Percentiles rank a stretch among this genome's conserved stretches.
Evolutionary conservation across 352 stramenopile genomes (phyloP).

Genomic region (Phytophthora lateralis): DNA sequence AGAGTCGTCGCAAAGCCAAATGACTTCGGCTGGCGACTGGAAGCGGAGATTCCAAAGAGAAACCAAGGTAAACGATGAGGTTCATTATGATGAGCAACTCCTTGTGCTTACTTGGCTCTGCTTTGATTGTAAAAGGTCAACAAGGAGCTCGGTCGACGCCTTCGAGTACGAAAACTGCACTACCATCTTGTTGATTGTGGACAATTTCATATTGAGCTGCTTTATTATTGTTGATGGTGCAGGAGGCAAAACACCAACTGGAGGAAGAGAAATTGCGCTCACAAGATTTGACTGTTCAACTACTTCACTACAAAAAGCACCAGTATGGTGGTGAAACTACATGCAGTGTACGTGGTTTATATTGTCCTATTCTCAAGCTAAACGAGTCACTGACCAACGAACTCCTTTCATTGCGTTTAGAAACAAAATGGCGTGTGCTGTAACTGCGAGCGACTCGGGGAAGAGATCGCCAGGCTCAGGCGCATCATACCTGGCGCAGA

Average conservation of each 20-base stretch:
- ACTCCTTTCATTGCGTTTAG: conserved; percentile 1
- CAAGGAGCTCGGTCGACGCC: conserved; percentile 65
- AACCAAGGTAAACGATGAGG: conserved; percentile 52
- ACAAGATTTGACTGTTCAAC: conserved; percentile 41
- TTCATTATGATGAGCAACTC: neutral
- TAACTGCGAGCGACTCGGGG: conserved; percentile 26
- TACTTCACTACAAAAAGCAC: conserved; percentile 36
- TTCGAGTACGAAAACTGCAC: conserved; percentile 46
- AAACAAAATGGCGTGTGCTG: conserved; percentile 18
- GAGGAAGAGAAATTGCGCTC: conserved; percentile 41
- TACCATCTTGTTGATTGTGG: neutral
- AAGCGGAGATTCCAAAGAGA: conserved; percentile 70
- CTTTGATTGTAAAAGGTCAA: conserved; percentile 58
- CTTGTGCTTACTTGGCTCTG: conserved; percentile 3
- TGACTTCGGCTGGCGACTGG: conserved; percentile 43
- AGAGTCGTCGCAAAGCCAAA: conserved; percentile 11
- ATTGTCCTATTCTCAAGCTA: neutral
- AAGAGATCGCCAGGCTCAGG: conserved; percentile 18
- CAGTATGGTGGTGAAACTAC: conserved; percentile 3
- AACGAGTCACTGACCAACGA: neutral
- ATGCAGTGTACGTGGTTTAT: conserved; percentile 14
- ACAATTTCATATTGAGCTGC: neutral
- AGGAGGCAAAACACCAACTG: conserved; percentile 61
- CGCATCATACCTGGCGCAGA: conserved; percentile 7
- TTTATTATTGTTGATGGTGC: neutral